These are phyloP conservation scores for Medicago arabica DNA, from an alignment of 306 rosid species.

Conservation along the genomic window DNA sequence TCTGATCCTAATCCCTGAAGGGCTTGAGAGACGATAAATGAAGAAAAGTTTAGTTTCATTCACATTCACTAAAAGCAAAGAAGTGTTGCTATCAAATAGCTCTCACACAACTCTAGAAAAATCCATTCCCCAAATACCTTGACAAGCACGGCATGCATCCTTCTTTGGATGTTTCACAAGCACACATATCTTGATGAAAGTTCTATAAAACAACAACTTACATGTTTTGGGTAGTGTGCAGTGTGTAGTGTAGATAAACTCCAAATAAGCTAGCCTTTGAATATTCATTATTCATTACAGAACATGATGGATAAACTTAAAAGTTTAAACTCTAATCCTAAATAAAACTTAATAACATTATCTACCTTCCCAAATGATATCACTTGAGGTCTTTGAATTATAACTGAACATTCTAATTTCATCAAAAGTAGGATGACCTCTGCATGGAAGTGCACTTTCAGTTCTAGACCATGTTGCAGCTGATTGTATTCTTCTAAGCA, in stretches of 20 bases:
- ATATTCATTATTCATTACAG: neutral
- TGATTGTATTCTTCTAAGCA: slow-evolving; percentile 48
- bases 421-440: slow-evolving; percentile 52
- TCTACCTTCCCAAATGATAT: slow-evolving; percentile 35
- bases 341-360: neutral
- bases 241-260: neutral
- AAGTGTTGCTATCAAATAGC: neutral
- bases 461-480: slow-evolving; percentile 41
- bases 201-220: neutral
- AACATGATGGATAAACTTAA: neutral
- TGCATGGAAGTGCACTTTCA: slow-evolving; percentile 7
- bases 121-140: neutral
- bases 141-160: slow-evolving; percentile 13
- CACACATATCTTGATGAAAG: neutral
- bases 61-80: neutral
- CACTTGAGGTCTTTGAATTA: slow-evolving; percentile 10
- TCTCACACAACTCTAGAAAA: neutral
- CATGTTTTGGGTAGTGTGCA: neutral
- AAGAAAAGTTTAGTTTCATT: neutral
- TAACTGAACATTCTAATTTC: slow-evolving; percentile 41
- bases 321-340: neutral
- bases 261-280: neutral
- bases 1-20: slow-evolving; percentile 2
- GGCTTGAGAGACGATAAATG: slow-evolving; percentile 2
- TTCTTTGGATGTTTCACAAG: slow-evolving; percentile 7